These are phyloP conservation scores for Fusarium tjaetaba DNA, from an alignment of 2,329 filamentous ascomycete genomes.

Conservation along the genomic window DNA sequence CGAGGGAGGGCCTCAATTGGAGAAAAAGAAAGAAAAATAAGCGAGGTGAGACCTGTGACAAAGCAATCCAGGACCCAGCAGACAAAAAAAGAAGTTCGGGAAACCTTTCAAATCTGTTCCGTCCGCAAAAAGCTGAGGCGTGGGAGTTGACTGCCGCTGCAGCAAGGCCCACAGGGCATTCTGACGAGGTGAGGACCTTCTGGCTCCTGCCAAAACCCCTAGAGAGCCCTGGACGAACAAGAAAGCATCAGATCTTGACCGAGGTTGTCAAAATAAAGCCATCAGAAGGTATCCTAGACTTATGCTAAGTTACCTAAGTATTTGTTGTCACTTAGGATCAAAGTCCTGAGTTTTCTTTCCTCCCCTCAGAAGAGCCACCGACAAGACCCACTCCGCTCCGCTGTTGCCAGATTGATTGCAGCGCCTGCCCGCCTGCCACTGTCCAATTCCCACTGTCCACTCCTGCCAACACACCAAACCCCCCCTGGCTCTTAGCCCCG, in stretches of 20 bases:
- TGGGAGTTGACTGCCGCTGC: conserved; percentile 11
- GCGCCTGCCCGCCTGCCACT: not conserved
- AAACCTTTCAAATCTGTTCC: not conserved
- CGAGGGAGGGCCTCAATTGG: conserved; percentile 4
- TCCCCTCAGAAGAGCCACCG: not conserved
- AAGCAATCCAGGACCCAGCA: conserved; percentile 14
- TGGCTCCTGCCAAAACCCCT: conserved; percentile 9
- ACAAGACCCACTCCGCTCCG: conserved; percentile 30
- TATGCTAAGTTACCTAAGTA: no score
- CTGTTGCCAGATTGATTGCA: conserved; percentile 37
- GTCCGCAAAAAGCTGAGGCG: not conserved
- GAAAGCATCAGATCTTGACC: no score
- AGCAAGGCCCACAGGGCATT: conserved; percentile 3
- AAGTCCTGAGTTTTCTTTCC: no score
- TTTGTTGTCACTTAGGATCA: no score
- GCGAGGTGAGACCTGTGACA: conserved; percentile 21
- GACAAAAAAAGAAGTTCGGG: conserved; percentile 12
- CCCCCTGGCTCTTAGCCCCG: conserved; percentile 4
- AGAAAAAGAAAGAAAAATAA: not conserved
- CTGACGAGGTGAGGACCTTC: conserved; percentile 4
- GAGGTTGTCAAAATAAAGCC: no score
- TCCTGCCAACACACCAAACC: conserved; percentile 33
- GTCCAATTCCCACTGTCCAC: not conserved
- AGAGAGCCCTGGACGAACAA: not conserved
- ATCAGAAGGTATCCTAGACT: no score